Percentiles rank a stretch among this genome's conserved stretches.
phyloP scores from a whole-genome alignment of 345 rosid species.

The Salix exigua region DNA sequence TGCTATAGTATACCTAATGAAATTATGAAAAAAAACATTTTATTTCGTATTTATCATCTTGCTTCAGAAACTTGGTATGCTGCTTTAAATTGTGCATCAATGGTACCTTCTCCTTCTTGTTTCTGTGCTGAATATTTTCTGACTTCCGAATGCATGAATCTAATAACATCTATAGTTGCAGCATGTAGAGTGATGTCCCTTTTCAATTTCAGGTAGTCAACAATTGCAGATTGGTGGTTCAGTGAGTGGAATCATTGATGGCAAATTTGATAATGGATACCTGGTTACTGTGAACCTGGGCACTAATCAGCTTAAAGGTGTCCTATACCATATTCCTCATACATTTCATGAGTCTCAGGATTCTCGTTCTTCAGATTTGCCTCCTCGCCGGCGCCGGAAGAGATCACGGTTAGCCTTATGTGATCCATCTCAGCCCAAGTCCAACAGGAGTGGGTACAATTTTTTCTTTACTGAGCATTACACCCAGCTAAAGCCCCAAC shows the following conservation, averaged over 20 bases:
- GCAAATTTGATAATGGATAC: conserved; percentile 75
- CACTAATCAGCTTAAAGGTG: conserved; percentile 55
- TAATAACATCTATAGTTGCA: too few species aligned
- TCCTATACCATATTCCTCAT: conserved; percentile 49
- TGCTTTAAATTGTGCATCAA: not conserved
- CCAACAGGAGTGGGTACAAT: conserved; percentile 75
- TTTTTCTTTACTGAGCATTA: conserved; percentile 68
- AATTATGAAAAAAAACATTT: not conserved
- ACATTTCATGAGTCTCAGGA: conserved; percentile 27
- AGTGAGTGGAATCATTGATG: conserved; percentile 69
- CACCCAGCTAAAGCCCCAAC: conserved; percentile 52
- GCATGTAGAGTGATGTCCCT: not conserved
- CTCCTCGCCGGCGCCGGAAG: conserved; percentile 45
- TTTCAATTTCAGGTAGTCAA: conserved; percentile 31
- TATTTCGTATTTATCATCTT: not conserved
- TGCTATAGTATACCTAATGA: not conserved
- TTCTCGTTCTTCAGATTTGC: conserved; percentile 27
- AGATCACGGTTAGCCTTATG: conserved; percentile 42
- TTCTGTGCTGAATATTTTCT: not conserved
- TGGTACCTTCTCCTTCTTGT: not conserved
- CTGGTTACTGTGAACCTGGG: conserved; percentile 57
- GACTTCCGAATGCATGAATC: not conserved
- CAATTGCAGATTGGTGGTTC: conserved; percentile 49
- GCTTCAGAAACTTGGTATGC: not conserved
- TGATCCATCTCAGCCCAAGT: conserved; percentile 63